Percentiles rank a stretch among this genome's conserved stretches.
Conservation (phyloP, 805 yeast species). For the Cyberlindnera lachancei region DNA sequence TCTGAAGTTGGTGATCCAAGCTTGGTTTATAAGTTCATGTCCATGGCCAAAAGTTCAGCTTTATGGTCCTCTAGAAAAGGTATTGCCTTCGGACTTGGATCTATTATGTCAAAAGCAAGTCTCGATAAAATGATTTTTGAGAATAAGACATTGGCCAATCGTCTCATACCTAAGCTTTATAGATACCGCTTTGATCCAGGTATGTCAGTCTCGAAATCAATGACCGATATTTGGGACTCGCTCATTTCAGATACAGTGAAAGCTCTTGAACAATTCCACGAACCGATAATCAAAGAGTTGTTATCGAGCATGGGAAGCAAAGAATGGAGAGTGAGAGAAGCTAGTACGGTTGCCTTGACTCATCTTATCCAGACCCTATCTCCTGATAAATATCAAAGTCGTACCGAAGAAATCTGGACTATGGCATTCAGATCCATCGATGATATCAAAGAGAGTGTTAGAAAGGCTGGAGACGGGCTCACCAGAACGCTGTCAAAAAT, state of each 20-base stretch:
- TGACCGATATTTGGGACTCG: constrained; percentile 84
- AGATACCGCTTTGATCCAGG: constrained; percentile 85
- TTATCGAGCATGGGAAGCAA: constrained; percentile 62
- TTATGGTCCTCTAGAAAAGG: constrained; percentile 93
- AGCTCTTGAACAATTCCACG: constrained; percentile 47
- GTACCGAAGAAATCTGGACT: constrained; percentile 68
- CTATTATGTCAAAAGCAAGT: constrained; percentile 71
- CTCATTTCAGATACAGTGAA: constrained; percentile 50
- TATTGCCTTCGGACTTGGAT: constrained; percentile 87
- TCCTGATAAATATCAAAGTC: constrained; percentile 38
- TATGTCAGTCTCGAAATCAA: constrained; percentile 63
- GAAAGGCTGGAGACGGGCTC: constrained; percentile 68
- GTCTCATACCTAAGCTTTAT: constrained; percentile 73
- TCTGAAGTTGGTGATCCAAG: constrained; percentile 95
- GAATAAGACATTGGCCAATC: constrained; percentile 45
- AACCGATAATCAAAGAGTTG: constrained; percentile 55
- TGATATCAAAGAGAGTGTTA: constrained; percentile 89
- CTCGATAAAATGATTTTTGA: constrained; percentile 52
- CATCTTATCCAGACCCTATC: constrained; percentile 63
- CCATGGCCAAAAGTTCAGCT: constrained; percentile 78
- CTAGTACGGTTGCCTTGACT: constrained; percentile 63
- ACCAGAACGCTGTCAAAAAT: constrained; percentile 60
- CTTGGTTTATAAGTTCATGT: constrained; percentile 89
- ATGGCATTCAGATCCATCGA: constrained; percentile 87
- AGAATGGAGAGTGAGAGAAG: constrained; percentile 94